These are phyloP conservation scores for Podospora appendiculata DNA, from an alignment of 495 filamentous ascomycete genomes.

Conservation along the genomic window DNA sequence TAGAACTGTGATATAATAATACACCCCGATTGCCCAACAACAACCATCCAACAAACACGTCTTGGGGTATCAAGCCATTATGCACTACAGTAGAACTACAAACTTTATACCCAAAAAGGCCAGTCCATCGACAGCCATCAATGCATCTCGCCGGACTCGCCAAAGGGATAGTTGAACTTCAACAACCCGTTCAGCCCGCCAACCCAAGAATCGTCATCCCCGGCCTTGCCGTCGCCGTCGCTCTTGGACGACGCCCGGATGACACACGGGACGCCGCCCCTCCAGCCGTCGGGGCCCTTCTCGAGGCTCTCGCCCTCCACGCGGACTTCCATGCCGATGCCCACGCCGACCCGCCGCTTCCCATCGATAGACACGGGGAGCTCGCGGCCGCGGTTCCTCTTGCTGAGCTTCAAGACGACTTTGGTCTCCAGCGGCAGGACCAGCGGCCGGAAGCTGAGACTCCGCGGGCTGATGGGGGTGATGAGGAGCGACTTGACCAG, in stretches of 20 bases:
- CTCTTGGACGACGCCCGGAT: conserved; percentile 42
- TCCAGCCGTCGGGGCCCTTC: conserved; percentile 43
- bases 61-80: neutral
- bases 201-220: conserved; percentile 89
- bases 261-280: conserved; percentile 64
- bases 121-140: neutral
- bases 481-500: conserved; percentile 79
- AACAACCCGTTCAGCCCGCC: conserved; percentile 88
- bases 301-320: conserved; percentile 75
- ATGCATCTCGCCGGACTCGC: conserved; percentile 38
- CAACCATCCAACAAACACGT: too few species aligned
- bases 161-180: conserved; percentile 98
- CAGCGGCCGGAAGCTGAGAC: conserved; percentile 82
- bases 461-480: conserved; percentile 90
- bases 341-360: conserved; percentile 62
- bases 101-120: neutral
- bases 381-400: conserved; percentile 74
- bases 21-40: too few species aligned
- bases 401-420: conserved; percentile 74
- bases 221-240: conserved; percentile 37
- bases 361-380: conserved; percentile 88
- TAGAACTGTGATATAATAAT: too few species aligned
- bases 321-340: conserved; percentile 77
- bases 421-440: conserved; percentile 83
- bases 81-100: too few species aligned